A percentile compares a stretch with the other conserved stretches of the same genome.
phyloP scores from a whole-genome alignment of 2,329 filamentous ascomycete species.

The Monilinia polystroma region DNA sequence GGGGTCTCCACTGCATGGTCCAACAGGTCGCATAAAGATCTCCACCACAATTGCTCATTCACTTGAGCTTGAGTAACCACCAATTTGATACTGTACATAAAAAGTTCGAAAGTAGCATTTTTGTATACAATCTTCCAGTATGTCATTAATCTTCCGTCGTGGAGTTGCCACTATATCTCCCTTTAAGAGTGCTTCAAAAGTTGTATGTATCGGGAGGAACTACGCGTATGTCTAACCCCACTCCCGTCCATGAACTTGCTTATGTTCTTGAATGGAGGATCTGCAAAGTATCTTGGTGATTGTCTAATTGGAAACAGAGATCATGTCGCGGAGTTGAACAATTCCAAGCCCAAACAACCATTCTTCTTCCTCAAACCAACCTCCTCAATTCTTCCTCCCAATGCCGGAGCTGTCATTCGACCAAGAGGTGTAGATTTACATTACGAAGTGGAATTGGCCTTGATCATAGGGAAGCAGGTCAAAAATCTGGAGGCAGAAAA shows the following conservation, averaged over 20 bases:
- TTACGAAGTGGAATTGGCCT: slow-evolving; percentile 91
- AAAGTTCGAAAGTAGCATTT: not conserved
- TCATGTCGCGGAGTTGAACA: slow-evolving; percentile 91
- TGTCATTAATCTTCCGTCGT: slow-evolving; percentile 39
- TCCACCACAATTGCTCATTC: slow-evolving; percentile 1
- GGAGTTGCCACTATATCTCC: slow-evolving; percentile 43
- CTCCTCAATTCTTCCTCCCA: slow-evolving; percentile 78
- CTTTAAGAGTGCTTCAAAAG: slow-evolving; percentile 52
- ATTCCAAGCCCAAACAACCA: slow-evolving; percentile 82
- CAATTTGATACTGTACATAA: slow-evolving; percentile 2
- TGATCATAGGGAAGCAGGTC: slow-evolving; percentile 81
- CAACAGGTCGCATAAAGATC: not conserved
- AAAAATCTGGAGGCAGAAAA: slow-evolving; percentile 75
- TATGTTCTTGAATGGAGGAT: slow-evolving; percentile 14
- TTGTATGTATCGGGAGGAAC: slow-evolving; percentile 89
- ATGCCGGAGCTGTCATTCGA: slow-evolving; percentile 74
- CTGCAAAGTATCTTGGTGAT: not conserved
- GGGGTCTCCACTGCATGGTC: slow-evolving; percentile 13
- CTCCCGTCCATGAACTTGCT: slow-evolving; percentile 9
- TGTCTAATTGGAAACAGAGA: slow-evolving; percentile 55
- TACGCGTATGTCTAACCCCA: slow-evolving; percentile 69
- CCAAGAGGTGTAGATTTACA: slow-evolving; percentile 83
- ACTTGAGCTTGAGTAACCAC: not conserved
- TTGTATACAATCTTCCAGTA: slow-evolving; percentile 24
- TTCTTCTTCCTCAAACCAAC: slow-evolving; percentile 99